Evolutionary conservation across 1,139 yeast genomes (phyloP).

Genomic region (Diutina neorugosa): DNA sequence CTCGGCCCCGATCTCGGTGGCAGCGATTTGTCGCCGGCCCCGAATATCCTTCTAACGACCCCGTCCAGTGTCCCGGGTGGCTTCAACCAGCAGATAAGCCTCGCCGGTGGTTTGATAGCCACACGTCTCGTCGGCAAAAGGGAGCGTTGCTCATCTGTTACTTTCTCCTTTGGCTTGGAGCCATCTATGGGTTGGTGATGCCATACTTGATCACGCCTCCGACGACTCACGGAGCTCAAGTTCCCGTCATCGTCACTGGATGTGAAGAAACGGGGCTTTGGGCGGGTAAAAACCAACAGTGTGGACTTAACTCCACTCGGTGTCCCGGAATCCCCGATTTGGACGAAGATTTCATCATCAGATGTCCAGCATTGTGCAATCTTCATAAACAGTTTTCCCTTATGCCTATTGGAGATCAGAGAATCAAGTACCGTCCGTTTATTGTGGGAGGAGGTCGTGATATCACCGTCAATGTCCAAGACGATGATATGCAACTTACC

Average conservation of each 20-base stretch:
- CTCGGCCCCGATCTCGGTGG: not conserved
- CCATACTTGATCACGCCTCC: not conserved
- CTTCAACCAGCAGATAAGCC: not conserved
- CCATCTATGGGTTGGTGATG: not conserved
- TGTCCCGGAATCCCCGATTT: slow-evolving; percentile 36
- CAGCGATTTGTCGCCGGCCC: slow-evolving; percentile 2
- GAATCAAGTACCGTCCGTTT: slow-evolving; percentile 59
- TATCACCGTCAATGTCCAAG: slow-evolving; percentile 7
- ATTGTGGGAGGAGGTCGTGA: slow-evolving; percentile 62
- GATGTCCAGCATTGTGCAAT: slow-evolving; percentile 87
- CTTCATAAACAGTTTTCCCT: slow-evolving; percentile 68
- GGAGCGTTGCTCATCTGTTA: not conserved
- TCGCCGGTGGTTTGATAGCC: not conserved
- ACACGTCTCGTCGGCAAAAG: not conserved
- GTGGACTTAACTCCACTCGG: slow-evolving; percentile 58
- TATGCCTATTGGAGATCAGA: slow-evolving; percentile 60
- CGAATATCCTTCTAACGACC: not conserved
- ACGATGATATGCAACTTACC: slow-evolving; percentile 17
- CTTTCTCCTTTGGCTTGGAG: not conserved
- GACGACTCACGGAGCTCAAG: slow-evolving; percentile 11
- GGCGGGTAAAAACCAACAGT: slow-evolving; percentile 62
- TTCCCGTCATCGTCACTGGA: slow-evolving; percentile 11
- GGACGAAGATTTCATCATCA: slow-evolving; percentile 39
- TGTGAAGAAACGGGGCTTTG: slow-evolving; percentile 30
- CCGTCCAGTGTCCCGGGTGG: not conserved